Base-by-base conservation (phyloP, 768 basidiomycete genomes). In the Tylopilus felleus region DNA sequence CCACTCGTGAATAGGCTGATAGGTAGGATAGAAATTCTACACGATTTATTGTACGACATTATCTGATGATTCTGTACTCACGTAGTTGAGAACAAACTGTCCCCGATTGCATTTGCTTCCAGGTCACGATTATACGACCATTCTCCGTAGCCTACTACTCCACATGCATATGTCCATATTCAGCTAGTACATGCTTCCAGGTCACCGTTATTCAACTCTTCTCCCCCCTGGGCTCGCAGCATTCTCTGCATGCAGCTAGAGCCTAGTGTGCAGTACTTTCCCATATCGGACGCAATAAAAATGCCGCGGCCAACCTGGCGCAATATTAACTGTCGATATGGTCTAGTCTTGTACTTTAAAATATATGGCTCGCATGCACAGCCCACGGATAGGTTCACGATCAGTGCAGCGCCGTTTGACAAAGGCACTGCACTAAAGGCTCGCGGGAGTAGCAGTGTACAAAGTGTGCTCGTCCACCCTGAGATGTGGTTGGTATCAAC, bases 401-500 rank as follows among this genome's bases (percentile, higher is more conserved):
- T 29, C 48, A 23, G 12, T 21, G 27, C 35, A 51, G 28, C 16
- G 12, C 42, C 47, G 31, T 36, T 29, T 35, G 27, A 4, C 40
- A 8, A 44, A 42, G n/a, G 33, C n/a, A 44, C 44, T 33, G 36
- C 13, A 41, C 23, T n/a, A 17, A 23, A 63, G 61, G 39, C 52
- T 64, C 61, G 61, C 61, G 62, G 62, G 53, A 62, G 45, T 29
- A 25, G n/a, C 14, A 9, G 25, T 29, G 27, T 12, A 21, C 31
- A 16, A 41, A 13, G 13, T 23, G 14, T n/a, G 22, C 12, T 29
- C 22, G 29, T 27, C 22, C 13, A n/a, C 19, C 10, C 19, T 39
- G 31, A 31, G 17, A 4, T 10, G n/a, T n/a, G 8, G 8, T 3
- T 19, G 7, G 13, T 22, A 33, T n/a, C 13, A 13, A 25, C n/a